Percentiles rank a stretch among this genome's conserved stretches.
Evolutionary conservation across 2,329 filamentous ascomycete species (phyloP).

Genomic region (Plectosphaerella sp.): DNA sequence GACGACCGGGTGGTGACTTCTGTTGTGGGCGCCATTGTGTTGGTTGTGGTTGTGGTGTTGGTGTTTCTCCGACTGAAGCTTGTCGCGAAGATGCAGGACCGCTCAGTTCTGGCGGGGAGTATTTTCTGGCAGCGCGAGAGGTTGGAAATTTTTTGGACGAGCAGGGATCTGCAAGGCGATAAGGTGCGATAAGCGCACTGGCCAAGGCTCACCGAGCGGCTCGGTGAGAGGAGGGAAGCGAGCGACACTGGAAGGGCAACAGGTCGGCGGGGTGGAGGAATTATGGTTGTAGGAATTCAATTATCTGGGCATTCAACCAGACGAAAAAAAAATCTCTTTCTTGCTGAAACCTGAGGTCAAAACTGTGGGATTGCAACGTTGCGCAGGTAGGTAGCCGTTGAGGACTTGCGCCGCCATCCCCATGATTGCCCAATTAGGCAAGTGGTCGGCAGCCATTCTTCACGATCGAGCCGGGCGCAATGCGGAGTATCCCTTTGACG

Average conservation of each 20-base stretch:
- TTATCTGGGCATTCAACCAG: background rate
- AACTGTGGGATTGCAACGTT: too few relatives aligned
- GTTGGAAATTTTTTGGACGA: slow-evolving; percentile 8
- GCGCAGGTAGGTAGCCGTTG: background rate
- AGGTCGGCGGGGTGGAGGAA: too few relatives aligned
- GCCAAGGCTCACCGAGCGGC: slow-evolving; percentile 1
- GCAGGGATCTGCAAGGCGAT: slow-evolving; percentile 6
- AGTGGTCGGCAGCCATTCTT: background rate
- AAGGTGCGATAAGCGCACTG: slow-evolving; percentile 9
- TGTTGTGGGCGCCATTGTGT: slow-evolving; percentile 36
- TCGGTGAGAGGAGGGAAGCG: slow-evolving; percentile 1
- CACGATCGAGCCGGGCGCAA: too few relatives aligned
- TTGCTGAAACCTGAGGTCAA: background rate
- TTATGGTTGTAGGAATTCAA: background rate
- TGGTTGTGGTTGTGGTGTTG: slow-evolving; percentile 2
- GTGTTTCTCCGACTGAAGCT: background rate
- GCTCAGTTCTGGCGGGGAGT: background rate
- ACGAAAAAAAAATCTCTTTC: background rate
- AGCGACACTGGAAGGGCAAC: too few relatives aligned
- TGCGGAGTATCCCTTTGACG: too few relatives aligned
- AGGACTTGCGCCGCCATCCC: background rate
- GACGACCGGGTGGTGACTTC: slow-evolving; percentile 24
- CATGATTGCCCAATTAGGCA: background rate
- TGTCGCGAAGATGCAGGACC: background rate
- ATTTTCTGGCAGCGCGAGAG: background rate